Conservation (phyloP, 192 early-diverging fungal species). For the Coemansia sp. region DNA sequence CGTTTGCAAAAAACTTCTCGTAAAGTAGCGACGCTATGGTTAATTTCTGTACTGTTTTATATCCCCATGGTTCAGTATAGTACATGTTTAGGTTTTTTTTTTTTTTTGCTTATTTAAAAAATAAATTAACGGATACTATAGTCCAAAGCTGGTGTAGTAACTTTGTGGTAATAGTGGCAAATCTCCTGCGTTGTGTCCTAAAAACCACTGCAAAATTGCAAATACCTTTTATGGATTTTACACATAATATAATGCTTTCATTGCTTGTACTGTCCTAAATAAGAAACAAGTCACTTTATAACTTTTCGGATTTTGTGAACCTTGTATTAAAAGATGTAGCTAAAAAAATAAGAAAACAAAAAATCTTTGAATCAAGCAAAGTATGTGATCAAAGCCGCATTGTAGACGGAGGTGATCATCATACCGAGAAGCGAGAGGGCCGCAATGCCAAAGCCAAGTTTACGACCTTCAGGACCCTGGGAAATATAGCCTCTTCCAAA, state of each 20-base stretch:
- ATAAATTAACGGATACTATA: not conserved
- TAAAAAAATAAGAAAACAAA: not conserved
- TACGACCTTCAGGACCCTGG: slow-evolving; percentile 32
- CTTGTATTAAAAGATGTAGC: not conserved
- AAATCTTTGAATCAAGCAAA: slow-evolving; percentile 18
- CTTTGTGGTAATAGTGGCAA: not conserved
- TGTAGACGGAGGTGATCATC: slow-evolving; percentile 26
- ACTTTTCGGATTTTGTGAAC: not conserved
- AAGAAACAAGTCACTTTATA: no score
- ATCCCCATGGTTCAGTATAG: not conserved
- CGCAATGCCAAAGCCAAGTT: slow-evolving; percentile 25
- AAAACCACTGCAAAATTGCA: not conserved
- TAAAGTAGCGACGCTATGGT: not conserved
- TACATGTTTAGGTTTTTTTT: not conserved
- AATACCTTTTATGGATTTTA: not conserved
- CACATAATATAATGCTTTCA: no score
- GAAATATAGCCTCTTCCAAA: slow-evolving; percentile 35
- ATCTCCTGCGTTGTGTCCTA: not conserved
- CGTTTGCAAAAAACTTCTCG: not conserved
- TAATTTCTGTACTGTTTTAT: not conserved
- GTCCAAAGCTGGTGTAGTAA: not conserved
- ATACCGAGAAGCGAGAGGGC: slow-evolving; percentile 19
- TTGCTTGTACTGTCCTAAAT: no score
- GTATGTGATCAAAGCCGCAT: slow-evolving; percentile 15
- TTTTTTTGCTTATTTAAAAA: not conserved